Evolutionary conservation across 306 rosid genomes (phyloP).

Genomic region (Pterocarpus macrocarpus): DNA sequence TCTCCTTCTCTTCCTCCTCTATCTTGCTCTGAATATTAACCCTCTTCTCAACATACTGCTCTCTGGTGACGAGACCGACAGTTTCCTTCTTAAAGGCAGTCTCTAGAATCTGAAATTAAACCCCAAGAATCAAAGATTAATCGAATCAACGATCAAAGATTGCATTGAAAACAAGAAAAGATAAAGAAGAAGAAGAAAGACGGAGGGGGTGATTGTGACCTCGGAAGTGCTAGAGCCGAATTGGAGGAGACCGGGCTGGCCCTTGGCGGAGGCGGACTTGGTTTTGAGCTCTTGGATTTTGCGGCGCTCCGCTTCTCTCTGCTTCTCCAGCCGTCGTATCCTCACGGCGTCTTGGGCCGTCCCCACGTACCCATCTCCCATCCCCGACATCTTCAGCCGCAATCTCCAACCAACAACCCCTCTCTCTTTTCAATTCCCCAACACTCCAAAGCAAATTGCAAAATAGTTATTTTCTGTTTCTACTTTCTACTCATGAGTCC

Average conservation of each 20-base stretch:
- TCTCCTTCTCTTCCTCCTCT: slow-evolving; percentile 99
- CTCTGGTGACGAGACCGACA: slow-evolving; percentile 94
- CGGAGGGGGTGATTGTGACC: slow-evolving; percentile 52
- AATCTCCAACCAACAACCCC: background rate
- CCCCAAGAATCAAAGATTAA: background rate
- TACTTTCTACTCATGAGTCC: too few relatives aligned
- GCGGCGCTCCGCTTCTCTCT: slow-evolving; percentile 96
- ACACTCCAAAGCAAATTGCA: too few relatives aligned
- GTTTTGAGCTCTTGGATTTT: slow-evolving; percentile 94
- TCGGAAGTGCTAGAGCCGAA: slow-evolving; percentile 96
- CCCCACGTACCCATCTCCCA: slow-evolving; percentile 99
- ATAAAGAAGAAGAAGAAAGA: background rate
- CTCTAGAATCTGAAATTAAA: slow-evolving; percentile 83
- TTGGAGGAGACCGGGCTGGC: slow-evolving; percentile 96
- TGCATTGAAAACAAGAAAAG: background rate
- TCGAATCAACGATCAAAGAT: background rate
- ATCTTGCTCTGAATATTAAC: slow-evolving; percentile 86
- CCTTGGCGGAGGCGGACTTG: slow-evolving; percentile 80
- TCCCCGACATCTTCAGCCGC: slow-evolving; percentile 78
- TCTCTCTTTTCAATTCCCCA: too few relatives aligned
- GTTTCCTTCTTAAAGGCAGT: slow-evolving; percentile 98
- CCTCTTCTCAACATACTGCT: slow-evolving; percentile 95
- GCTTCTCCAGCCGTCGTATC: slow-evolving; percentile 95
- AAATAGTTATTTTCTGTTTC: too few relatives aligned
- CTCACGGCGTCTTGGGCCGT: slow-evolving; percentile 96